Evolutionary conservation across 306 rosid genomes (phyloP), one percentile per base, ranked within the genome.

Genomic region (Lotus japonicus): DNA sequence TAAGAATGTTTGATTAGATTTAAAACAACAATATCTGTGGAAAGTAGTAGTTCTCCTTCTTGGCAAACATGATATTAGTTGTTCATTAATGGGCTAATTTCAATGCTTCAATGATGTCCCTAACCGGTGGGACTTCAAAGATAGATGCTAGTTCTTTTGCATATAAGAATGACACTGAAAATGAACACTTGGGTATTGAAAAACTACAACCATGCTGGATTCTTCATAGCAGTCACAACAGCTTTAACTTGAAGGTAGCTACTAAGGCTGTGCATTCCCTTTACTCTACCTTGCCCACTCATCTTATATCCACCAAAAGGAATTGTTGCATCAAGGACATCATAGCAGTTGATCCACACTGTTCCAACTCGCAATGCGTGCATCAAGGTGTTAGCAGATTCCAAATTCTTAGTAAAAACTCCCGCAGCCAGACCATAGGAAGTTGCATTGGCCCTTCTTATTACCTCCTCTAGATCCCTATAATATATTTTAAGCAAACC

Each of bases 231-330:
- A 18, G 91, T 83, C 54, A 91, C 89, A 58, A 15, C 94, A 74
- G 92, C 91, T 82, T 91, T 91, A 33, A 91, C 84, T 83, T 91
- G 97, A 73, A 84, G 77, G 84, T 91, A 91, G 73, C 79, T 87
- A 13, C 58, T 50, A 58, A 88, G 94, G 63, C 94, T 74, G 57
- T 91, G 86, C 31, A 83, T 74, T 43, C 96, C 96, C 65, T 78
- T 88, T 36, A 84, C 97, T 74, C 94, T 82, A 13, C 96, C 94
- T 21, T 71, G 79, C 1, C 96, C 96, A 48, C 96, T 91, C 97
- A 84, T 83, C 88, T 91, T 91, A 70, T 78, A 88, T 23, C 97
- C 94, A 33, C 97, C 96, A 18, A 91, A 91, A 46, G 96, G 97
- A 76, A 91, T 82, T 28, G 96, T 81, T 16, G 97, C 96, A 70